Evolutionary conservation across 192 early-diverging fungal genomes (phyloP).

Genomic region (Phycomyces nitens): DNA sequence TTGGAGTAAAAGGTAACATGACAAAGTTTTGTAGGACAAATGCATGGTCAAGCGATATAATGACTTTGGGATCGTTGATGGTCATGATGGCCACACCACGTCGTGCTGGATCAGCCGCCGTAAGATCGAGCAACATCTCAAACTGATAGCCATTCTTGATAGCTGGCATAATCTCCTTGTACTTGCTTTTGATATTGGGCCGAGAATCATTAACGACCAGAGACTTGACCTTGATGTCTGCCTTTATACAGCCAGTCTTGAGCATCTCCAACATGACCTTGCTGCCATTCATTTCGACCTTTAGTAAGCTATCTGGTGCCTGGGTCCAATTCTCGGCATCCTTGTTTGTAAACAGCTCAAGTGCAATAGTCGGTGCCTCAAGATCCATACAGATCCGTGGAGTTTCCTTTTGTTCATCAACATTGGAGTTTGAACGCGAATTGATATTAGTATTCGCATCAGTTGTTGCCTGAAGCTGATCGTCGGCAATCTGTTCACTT

Average conservation of each 20-base stretch:
- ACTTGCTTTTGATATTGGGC: constrained; percentile 68
- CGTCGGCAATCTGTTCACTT: neutral
- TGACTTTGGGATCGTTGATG: constrained; percentile 76
- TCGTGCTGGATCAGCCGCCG: constrained; percentile 38
- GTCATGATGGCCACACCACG: constrained; percentile 64
- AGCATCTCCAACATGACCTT: constrained; percentile 53
- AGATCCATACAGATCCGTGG: constrained; percentile 46
- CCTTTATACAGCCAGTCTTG: constrained; percentile 61
- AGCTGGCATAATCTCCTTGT: constrained; percentile 80
- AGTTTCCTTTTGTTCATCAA: neutral
- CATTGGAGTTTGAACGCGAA: neutral
- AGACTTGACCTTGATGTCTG: constrained; percentile 64
- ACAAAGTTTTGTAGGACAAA: constrained; percentile 78
- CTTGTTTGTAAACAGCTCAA: constrained; percentile 76
- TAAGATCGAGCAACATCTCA: constrained; percentile 43
- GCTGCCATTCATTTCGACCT: constrained; percentile 47
- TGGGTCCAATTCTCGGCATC: constrained; percentile 48
- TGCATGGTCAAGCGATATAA: constrained; percentile 85
- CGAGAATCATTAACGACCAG: constrained; percentile 81
- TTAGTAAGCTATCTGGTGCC: constrained; percentile 49
- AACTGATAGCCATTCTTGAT: constrained; percentile 61
- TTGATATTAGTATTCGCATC: too few species aligned
- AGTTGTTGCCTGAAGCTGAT: constrained; percentile 29
- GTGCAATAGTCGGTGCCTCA: constrained; percentile 63
- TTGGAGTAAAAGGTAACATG: constrained; percentile 53